These are phyloP conservation scores for Grigorovia yakushimaensis DNA, from an alignment of 805 yeast species.

Conservation along the genomic window DNA sequence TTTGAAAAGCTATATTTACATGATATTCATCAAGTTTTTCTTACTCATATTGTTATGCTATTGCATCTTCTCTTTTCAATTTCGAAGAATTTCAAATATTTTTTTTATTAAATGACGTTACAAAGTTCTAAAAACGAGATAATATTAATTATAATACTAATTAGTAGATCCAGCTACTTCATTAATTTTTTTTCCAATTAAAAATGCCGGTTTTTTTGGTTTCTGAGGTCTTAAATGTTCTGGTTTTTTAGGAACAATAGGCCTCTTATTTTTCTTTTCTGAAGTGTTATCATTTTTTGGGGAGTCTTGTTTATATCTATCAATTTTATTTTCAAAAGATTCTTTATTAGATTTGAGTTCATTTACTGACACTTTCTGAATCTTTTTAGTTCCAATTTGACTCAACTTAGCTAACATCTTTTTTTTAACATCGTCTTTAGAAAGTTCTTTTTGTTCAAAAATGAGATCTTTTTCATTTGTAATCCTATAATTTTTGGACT, in stretches of 20 bases:
- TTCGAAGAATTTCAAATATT: not conserved
- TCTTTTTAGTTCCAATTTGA: constrained; percentile 22
- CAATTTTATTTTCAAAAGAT: too few species aligned
- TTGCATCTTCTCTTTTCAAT: too few species aligned
- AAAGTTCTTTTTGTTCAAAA: constrained; percentile 3
- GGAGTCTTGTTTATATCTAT: not conserved
- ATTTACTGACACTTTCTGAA: constrained; percentile 17
- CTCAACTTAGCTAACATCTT: constrained; percentile 39
- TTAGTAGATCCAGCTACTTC: constrained; percentile 3
- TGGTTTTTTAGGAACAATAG: constrained; percentile 54
- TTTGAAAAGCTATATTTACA: too few species aligned
- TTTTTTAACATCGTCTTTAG: constrained; percentile 5
- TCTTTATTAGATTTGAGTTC: too few species aligned
- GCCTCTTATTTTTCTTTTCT: constrained; percentile 14
- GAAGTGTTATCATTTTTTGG: constrained; percentile 3
- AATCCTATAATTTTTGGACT: not conserved
- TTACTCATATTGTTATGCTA: too few species aligned
- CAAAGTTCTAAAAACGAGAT: not conserved
- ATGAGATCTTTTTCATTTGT: not conserved
- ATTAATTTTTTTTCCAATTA: constrained; percentile 25
- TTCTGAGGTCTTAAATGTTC: constrained; percentile 20
- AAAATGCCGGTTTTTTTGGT: constrained; percentile 42
- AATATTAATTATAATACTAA: not conserved
- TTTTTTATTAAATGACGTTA: not conserved
- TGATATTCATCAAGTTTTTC: too few species aligned